Base-by-base conservation (phyloP, 164 flowering plant species). In the Tetrastigma voinierianum region DNA sequence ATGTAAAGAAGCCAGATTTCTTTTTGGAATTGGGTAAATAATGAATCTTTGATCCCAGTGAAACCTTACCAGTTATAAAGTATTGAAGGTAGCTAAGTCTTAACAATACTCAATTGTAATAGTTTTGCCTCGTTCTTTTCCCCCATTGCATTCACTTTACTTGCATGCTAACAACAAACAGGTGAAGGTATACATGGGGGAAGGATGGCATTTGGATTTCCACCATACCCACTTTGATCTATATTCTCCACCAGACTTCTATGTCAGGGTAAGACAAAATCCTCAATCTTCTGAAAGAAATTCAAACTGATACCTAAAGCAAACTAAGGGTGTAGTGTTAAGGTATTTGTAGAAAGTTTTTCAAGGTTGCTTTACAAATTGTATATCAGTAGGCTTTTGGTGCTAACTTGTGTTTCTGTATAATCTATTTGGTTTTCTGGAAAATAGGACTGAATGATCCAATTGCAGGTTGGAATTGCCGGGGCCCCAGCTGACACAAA, bases 211-310 rank as follows among this genome's bases (percentile, higher is more conserved):
- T 75, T 25, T 43, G 18, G 78, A 78, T 43, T 78, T 78, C 46
- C 59, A 19, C 14, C 76, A 20, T 17, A 64, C 71, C 21, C 66
- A 68, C 48, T 78, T 78, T 64, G 78, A 78, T 65, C 67, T 9
- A 16, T 78, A 44, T 60, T 78, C 81, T 9, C 81, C 81, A 17
- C 81, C 81, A 6, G 78, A 78, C 55, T 78, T 78, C 67, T 75
- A 11, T 19, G 60, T 57, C 0, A 69, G 23, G 63, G 81, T 75
- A 68, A 68, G 54, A 44, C 3, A 10, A 12, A 21, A 9, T 4
- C 9, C 11, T n/a, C 10, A 46, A 20, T 19, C 2, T 1, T 18
- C 47, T 9, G 5, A 18, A 10, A n/a, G 51, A 16, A 45, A 17
- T 17, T 32, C 40, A 32, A 32, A 32, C 40, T 32, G 6, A 32